phyloP scores from a whole-genome alignment of 2,329 filamentous ascomycete genomes.

The Cercospora beticola region DNA sequence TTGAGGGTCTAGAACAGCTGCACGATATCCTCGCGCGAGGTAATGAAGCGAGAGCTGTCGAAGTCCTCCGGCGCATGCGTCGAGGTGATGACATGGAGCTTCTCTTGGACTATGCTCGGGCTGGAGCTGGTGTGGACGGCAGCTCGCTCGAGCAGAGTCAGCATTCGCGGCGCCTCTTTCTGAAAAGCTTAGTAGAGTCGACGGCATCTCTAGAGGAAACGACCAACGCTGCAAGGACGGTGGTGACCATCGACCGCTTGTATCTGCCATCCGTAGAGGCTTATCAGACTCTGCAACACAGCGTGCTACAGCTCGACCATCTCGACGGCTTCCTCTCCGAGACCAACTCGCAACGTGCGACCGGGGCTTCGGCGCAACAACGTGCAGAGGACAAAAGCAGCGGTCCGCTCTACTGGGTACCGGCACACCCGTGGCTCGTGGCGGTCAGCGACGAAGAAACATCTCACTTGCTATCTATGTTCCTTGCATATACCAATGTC shows the following conservation, averaged over 20 bases:
- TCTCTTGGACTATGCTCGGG: neutral
- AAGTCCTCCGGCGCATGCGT: conserved; percentile 6
- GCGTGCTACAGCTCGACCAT: neutral
- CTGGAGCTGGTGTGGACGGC: neutral
- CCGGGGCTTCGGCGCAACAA: neutral
- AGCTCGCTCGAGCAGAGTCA: neutral
- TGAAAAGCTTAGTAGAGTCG: conserved; percentile 3
- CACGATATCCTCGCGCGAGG: neutral
- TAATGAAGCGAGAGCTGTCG: conserved; percentile 1
- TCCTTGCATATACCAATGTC: conserved; percentile 3
- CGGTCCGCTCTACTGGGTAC: conserved; percentile 10
- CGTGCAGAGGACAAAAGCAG: neutral
- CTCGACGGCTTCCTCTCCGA: conserved; percentile 3
- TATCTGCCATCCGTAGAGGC: neutral
- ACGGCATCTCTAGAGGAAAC: conserved; percentile 1
- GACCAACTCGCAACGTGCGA: neutral
- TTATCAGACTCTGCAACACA: conserved; percentile 4
- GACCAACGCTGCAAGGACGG: neutral
- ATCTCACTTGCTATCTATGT: conserved; percentile 11
- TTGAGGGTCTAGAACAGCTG: neutral
- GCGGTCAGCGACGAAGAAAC: conserved; percentile 4
- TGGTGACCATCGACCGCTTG: neutral
- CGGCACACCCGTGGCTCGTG: conserved; percentile 4
- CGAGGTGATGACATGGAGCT: conserved; percentile 4
- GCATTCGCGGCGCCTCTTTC: neutral